Evolutionary conservation across 345 rosid species (phyloP).

Genomic region (Lenwebbia sp.): DNA sequence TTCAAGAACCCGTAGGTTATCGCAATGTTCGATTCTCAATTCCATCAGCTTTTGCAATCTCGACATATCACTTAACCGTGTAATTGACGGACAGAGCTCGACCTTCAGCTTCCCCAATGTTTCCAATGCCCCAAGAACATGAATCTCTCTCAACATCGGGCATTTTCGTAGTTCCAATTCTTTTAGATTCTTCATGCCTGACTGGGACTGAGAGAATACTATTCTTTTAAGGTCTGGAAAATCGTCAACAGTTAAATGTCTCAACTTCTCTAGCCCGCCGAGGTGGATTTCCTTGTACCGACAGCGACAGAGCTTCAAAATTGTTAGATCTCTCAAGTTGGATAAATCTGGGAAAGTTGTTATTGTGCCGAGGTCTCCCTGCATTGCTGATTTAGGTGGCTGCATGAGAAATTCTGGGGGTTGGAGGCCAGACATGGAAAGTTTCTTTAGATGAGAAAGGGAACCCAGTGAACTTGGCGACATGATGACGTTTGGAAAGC

Average conservation of each 20-base stretch:
- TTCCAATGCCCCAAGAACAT: background rate
- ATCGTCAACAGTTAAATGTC: accelerated
- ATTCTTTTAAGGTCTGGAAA: accelerated
- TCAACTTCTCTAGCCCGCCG: background rate
- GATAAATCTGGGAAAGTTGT: background rate
- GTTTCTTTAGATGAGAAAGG: background rate
- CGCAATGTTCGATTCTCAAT: accelerated
- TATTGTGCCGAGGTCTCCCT: background rate
- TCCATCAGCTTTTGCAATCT: background rate
- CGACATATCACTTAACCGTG: background rate
- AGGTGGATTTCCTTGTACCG: background rate
- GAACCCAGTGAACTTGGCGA: background rate
- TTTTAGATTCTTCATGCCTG: background rate
- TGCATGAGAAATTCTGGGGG: background rate
- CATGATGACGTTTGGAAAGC: background rate
- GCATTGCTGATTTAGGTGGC: background rate
- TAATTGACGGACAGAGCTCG: accelerated
- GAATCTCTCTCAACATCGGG: background rate
- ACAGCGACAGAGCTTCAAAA: background rate
- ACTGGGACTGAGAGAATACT: background rate
- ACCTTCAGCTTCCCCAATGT: background rate
- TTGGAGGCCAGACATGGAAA: accelerated
- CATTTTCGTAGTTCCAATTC: accelerated
- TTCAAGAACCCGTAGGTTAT: accelerated
- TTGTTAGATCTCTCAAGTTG: background rate